These are phyloP conservation scores for Suhomyces xylopsoci DNA, from an alignment of 805 yeast species.

Conservation along the genomic window DNA sequence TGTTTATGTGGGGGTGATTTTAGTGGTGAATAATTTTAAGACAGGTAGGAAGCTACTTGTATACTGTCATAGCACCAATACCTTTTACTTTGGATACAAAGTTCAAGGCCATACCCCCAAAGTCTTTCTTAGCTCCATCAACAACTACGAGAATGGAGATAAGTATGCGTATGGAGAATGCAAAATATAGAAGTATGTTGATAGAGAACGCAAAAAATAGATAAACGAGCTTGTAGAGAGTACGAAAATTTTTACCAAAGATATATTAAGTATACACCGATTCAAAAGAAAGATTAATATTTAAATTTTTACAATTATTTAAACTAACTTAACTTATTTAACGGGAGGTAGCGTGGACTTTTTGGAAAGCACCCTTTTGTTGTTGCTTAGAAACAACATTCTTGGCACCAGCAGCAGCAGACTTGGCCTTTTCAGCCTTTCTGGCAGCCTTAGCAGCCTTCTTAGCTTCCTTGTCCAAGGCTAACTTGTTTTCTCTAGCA, in stretches of 20 bases:
- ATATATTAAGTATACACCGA: constrained; percentile 14
- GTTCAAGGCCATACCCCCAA: constrained; percentile 12
- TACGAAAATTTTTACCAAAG: constrained; percentile 1
- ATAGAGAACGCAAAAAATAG: too few relatives aligned
- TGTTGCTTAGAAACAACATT: constrained; percentile 86
- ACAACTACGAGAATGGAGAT: constrained; percentile 11
- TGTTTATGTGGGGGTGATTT: constrained; percentile 33
- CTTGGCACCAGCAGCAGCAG: constrained; percentile 71
- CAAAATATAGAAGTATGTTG: constrained; percentile 5
- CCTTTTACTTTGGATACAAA: constrained; percentile 23
- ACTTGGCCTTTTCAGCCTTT: constrained; percentile 89
- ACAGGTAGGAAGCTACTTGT: constrained; percentile 13
- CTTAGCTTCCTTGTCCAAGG: constrained; percentile 81
- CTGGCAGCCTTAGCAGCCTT: constrained; percentile 90
- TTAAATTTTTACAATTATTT: constrained; percentile 7
- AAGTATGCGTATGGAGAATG: constrained; percentile 28
- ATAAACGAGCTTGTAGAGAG: background rate
- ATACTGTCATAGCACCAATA: constrained; percentile 38
- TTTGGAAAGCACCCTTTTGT: constrained; percentile 97
- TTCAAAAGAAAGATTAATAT: constrained; percentile 8
- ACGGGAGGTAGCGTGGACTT: constrained; percentile 96
- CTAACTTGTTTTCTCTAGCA: constrained; percentile 86
- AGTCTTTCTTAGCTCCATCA: constrained; percentile 20
- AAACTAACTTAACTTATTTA: constrained; percentile 39
- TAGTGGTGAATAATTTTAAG: constrained; percentile 14